Base-by-base conservation (phyloP, 768 basidiomycete genomes). In the Boletus tomentosulus region DNA sequence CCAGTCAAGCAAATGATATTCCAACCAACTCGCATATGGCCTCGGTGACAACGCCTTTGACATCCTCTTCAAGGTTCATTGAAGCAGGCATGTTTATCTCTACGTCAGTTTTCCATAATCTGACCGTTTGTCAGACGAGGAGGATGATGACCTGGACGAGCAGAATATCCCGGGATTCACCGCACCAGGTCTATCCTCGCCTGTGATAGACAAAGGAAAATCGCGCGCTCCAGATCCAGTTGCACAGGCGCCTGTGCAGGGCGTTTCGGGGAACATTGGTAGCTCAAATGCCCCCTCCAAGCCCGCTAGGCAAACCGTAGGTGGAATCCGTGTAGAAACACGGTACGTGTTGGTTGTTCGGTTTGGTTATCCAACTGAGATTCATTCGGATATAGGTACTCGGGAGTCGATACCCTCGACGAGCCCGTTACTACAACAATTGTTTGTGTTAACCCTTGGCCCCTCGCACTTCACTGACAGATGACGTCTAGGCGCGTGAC, bases 391-490 rank as follows among this genome's bases (percentile, higher is more conserved):
- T 8, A 35, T 33, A 62, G 91, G 60, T 90, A 85, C 69, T 78
- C 90, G n/a, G 89, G 88, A 10, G 78, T 76, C 9, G 90, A 95
- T 62, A 97, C 95, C 0, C 78, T 98, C 31, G 95, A 98, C 63
- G 95, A 98, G 68, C 93, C 95, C 4, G 80, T 98, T 16, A 82
- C 85, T 5, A 79, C 80, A 31, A 98, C 95, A 1, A 94, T 98
- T 55, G 95, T 94, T 60, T 52, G 89, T 71, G n/a, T 33, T 13
- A 19, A 28, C 45, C 55, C 35, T 61, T 53, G n/a, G 4, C 35
- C 43, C 48, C 44, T 28, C 48, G 15, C 46, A 12, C 13, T n/a
- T 1, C 44, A 42, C 55, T 64, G 19, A 65, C 47, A 30, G 8
- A 41, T 51, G 50, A 53, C 50, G 34, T 34, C 42, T 60, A 98